Conservation (phyloP, 2,329 filamentous ascomycete species). For the Lasiodiplodia gonubiensis region DNA sequence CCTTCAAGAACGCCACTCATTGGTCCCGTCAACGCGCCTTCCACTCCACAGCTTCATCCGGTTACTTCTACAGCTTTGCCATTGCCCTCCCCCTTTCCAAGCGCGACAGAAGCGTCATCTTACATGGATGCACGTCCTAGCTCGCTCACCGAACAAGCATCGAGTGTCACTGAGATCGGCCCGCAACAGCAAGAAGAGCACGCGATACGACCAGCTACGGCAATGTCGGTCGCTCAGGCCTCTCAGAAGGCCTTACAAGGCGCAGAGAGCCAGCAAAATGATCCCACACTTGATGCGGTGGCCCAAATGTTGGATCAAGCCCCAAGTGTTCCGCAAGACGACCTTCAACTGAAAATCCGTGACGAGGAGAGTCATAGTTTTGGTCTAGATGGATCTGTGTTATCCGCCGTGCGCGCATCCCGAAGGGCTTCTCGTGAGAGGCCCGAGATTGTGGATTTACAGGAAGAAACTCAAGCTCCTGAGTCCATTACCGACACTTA, state of each 20-base stretch:
- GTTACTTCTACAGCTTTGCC: constrained; percentile 44
- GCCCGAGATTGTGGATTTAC: background rate
- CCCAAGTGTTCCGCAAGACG: background rate
- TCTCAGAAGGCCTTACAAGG: background rate
- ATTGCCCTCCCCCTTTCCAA: constrained; percentile 47
- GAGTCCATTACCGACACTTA: background rate
- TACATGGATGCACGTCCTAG: constrained; percentile 39
- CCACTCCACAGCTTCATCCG: constrained; percentile 32
- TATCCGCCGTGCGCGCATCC: background rate
- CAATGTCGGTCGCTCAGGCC: constrained; percentile 10
- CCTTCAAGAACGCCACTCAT: constrained; percentile 4
- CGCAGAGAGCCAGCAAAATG: background rate
- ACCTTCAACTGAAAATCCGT: background rate
- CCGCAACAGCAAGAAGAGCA: background rate
- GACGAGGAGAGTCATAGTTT: background rate
- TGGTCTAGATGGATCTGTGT: constrained; percentile 11
- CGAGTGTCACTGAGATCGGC: background rate
- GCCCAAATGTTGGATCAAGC: background rate
- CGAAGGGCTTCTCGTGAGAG: background rate
- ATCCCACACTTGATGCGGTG: background rate
- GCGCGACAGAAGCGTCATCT: constrained; percentile 34
- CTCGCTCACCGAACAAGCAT: background rate
- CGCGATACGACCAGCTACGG: constrained; percentile 7
- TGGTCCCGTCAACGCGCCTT: constrained; percentile 8
- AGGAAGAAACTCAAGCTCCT: background rate